Evolutionary conservation across 169 alveolate species (phyloP).

Genomic region (Plasmodium berghei): DNA sequence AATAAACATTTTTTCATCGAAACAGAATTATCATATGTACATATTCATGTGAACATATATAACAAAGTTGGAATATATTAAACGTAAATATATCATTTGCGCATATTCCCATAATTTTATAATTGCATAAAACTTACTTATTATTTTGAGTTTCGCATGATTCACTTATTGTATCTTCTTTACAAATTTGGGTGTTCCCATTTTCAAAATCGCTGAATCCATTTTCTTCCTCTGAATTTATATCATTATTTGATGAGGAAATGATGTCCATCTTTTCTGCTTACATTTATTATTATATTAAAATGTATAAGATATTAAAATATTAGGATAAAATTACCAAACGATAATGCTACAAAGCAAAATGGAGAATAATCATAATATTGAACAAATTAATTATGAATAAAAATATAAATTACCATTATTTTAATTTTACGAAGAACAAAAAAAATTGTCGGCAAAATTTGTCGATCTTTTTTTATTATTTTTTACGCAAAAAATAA

Average conservation of each 20-base stretch:
- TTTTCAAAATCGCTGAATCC: constrained; percentile 11
- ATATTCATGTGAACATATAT: background rate
- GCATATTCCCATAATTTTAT: too few relatives aligned
- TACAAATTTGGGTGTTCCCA: background rate
- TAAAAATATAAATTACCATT: too few relatives aligned
- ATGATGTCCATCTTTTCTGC: constrained; percentile 19
- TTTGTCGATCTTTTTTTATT: too few relatives aligned
- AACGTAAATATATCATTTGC: too few relatives aligned
- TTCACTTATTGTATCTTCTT: constrained; percentile 12
- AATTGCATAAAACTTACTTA: constrained; percentile 9
- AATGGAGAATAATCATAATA: background rate
- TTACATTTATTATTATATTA: constrained; percentile 8
- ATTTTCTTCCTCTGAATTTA: constrained; percentile 9
- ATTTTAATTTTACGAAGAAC: too few relatives aligned
- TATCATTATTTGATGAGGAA: constrained; percentile 19
- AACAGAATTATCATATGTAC: background rate
- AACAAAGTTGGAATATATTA: too few relatives aligned
- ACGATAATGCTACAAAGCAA: constrained; percentile 1
- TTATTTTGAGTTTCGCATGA: constrained; percentile 16
- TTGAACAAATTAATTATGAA: too few relatives aligned
- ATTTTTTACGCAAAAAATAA: too few relatives aligned
- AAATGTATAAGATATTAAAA: background rate
- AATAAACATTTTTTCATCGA: background rate
- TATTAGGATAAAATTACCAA: background rate
- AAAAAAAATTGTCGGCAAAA: too few relatives aligned